Conservation (phyloP, 768 basidiomycete species). For the Piloderma croceum region DNA sequence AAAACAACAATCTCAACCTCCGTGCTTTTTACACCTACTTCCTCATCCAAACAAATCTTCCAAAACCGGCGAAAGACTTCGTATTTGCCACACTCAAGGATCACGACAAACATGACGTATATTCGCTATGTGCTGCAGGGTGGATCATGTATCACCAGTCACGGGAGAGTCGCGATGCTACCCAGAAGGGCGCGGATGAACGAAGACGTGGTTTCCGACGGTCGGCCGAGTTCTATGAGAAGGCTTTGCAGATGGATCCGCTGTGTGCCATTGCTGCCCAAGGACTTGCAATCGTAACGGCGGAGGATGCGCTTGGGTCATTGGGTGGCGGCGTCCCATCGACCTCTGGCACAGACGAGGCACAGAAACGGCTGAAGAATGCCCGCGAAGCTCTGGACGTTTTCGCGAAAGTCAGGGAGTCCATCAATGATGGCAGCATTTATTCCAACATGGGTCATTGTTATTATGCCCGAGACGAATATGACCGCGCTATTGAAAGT, state of each 20-base stretch:
- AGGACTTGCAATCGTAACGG: conserved; percentile 89
- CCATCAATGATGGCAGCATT: conserved; percentile 74
- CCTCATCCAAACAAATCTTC: conserved; percentile 71
- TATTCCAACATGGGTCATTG: conserved; percentile 97
- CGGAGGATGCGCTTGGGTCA: conserved; percentile 82
- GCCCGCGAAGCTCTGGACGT: conserved; percentile 84
- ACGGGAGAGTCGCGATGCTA: conserved; percentile 72
- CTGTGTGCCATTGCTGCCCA: conserved; percentile 90
- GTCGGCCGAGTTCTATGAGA: conserved; percentile 88
- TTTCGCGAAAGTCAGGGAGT: conserved; percentile 88
- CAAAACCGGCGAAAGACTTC: conserved; percentile 78
- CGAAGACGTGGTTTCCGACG: conserved; percentile 73
- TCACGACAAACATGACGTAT: conserved; percentile 81
- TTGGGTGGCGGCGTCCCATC: conserved; percentile 43
- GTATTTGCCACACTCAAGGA: conserved; percentile 86
- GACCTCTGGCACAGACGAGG: conserved; percentile 45
- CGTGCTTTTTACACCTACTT: conserved; percentile 93
- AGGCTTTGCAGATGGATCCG: conserved; percentile 79
- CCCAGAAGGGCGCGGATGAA: conserved; percentile 47
- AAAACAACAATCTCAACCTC: conserved; percentile 74
- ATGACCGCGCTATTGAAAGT: conserved; percentile 92
- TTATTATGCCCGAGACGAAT: conserved; percentile 88
- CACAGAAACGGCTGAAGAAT: conserved; percentile 58
- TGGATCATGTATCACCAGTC: conserved; percentile 83
- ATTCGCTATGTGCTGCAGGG: conserved; percentile 85